A percentile compares a stretch with the other conserved stretches of the same genome.
Evolutionary conservation across 176 grass and related monocot species (phyloP).

Genomic region (Saccharum spontaneum): DNA sequence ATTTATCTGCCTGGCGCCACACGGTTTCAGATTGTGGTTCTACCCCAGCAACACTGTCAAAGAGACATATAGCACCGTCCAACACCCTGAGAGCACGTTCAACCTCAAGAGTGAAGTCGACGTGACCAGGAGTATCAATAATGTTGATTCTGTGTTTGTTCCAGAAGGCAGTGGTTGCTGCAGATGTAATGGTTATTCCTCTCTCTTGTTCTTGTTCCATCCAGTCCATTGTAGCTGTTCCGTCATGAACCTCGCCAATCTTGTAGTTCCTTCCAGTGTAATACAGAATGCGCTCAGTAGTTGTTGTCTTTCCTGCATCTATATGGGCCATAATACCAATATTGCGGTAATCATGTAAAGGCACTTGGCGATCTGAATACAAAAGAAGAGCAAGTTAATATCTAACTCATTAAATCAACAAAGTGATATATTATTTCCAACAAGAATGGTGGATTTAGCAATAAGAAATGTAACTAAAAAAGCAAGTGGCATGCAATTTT

Average conservation of each 20-base stretch:
- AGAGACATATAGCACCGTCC: constrained; percentile 96
- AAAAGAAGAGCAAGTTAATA: constrained; percentile 21
- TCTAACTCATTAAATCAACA: constrained; percentile 14
- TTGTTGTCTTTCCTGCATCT: constrained; percentile 98
- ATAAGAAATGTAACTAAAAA: not conserved
- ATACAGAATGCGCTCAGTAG: constrained; percentile 91
- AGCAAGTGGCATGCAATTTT: constrained; percentile 9
- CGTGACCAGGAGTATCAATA: constrained; percentile 96
- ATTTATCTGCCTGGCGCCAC: constrained; percentile 98
- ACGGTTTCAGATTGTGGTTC: constrained; percentile 99
- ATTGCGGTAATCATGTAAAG: constrained; percentile 88
- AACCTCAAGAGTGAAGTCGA: constrained; percentile 97
- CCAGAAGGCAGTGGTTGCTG: constrained; percentile 94
- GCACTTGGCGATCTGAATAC: constrained; percentile 50
- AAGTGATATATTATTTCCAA: not conserved
- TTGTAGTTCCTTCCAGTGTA: constrained; percentile 99
- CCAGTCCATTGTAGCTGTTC: constrained; percentile 98
- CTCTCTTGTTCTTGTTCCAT: constrained; percentile 99
- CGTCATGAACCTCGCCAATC: constrained; percentile 97
- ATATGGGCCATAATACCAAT: constrained; percentile 99
- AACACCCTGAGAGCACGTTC: constrained; percentile 95
- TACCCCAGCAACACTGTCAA: constrained; percentile 97
- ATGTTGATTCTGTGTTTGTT: constrained; percentile 98
- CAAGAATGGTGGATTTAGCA: not conserved
- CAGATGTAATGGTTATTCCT: constrained; percentile 98